Base-by-base conservation (phyloP, 1,139 yeast genomes). In the Saccharomyces hybrid region DNA sequence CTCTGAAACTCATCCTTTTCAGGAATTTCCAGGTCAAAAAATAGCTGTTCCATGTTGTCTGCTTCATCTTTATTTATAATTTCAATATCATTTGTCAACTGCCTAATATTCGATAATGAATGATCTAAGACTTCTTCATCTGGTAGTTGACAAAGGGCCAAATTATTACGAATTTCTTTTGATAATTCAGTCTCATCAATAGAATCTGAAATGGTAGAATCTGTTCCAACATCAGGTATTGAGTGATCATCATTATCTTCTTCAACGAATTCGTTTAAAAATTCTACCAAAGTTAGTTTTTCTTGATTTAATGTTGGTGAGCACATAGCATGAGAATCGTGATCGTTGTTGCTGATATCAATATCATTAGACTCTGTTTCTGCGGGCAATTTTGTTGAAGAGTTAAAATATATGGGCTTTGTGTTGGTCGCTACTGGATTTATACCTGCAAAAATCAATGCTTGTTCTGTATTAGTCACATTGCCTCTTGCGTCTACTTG, bases 401-500 rank as follows among this genome's bases (percentile, higher is more conserved):
- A 38, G 14, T 26, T 26, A 47, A 56, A 56, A 8, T 53, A 50
- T 27, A 59, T 49, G 46, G 55, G 57, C 41, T 58, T 55, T 38
- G 53, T 50, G 5, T 52, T 34, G 20, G 29, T 32, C 5, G 51
- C 41, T 44, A 48, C 31, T 3, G 62, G 28, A 42, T 59, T 55
- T 6, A 64, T 56, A 2, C 67, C 67, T 5, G 66, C 64, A 56
- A 64, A 64, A 34, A 64, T 54, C 51, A 61, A 46, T 2, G 68
- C 66, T 52, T 64, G 67, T 44, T 64, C 63, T 20, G 61, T 56
- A 46, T 58, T 61, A 8, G 60, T 60, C 9, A 32, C 47, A 16
- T 46, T 31, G 29, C 27, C 20, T 42, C 28, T 52, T 47, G 41
- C 49, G 25, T 49, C 32, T n/a, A 31, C 41, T 32, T 46, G 44